Evolutionary conservation across 768 basidiomycete species (phyloP).

Genomic region (Hortiboletus flavorubellus): DNA sequence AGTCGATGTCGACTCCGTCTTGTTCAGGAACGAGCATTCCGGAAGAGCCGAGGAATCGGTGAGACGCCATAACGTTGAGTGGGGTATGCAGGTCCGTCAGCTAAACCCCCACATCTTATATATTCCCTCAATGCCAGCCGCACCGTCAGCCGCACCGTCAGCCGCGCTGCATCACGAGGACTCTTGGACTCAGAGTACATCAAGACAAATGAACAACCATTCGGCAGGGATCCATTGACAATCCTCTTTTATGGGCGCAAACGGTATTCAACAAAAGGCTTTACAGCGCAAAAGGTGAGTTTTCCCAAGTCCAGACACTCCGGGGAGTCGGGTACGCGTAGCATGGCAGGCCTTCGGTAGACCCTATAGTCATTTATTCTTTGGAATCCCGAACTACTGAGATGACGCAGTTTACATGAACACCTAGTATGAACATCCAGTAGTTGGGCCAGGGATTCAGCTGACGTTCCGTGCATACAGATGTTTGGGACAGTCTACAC

Average conservation of each 20-base stretch:
- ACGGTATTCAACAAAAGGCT: slow-evolving; percentile 58
- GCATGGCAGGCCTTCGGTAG: neutral
- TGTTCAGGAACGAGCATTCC: too few species aligned
- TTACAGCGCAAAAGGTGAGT: slow-evolving; percentile 56
- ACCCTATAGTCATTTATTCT: neutral
- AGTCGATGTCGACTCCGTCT: too few species aligned
- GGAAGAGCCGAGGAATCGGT: too few species aligned
- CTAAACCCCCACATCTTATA: too few species aligned
- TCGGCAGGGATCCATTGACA: slow-evolving; percentile 45
- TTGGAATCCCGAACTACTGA: neutral
- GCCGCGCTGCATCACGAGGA: too few species aligned
- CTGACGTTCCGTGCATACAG: slow-evolving; percentile 39
- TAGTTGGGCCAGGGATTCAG: neutral
- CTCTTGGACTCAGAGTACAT: too few species aligned
- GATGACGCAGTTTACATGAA: neutral
- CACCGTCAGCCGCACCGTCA: too few species aligned
- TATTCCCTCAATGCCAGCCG: too few species aligned
- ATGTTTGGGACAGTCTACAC: slow-evolving; percentile 68
- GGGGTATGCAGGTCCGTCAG: too few species aligned
- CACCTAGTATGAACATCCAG: too few species aligned
- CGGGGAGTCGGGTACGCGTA: neutral
- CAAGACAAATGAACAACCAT: neutral
- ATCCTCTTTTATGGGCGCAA: slow-evolving; percentile 89
- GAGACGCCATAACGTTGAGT: too few species aligned
- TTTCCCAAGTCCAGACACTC: neutral